A percentile compares a stretch with the other conserved stretches of the same genome.
These are phyloP conservation scores for Apiospora pterosperma DNA, from an alignment of 2,329 filamentous ascomycete genomes.

Conservation along the genomic window DNA sequence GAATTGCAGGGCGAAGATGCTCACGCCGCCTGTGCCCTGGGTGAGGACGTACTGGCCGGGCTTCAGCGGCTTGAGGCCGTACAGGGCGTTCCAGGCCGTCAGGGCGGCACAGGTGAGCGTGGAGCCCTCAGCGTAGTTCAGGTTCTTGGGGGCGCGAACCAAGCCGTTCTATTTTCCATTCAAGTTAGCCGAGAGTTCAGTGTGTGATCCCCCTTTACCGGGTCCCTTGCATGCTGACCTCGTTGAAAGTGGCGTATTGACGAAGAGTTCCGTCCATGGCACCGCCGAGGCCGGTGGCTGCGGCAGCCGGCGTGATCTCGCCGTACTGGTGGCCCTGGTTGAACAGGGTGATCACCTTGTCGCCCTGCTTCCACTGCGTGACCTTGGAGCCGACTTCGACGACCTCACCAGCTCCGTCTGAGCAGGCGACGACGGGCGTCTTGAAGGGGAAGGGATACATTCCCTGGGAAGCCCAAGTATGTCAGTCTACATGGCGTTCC, in stretches of 20 bases:
- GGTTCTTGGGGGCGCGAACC: constrained; percentile 56
- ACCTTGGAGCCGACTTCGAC: constrained; percentile 48
- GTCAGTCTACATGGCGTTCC: not conserved
- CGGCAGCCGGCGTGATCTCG: constrained; percentile 28
- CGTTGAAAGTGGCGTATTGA: constrained; percentile 63
- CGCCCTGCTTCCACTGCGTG: constrained; percentile 46
- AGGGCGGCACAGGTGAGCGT: constrained; percentile 59
- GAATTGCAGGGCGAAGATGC: constrained; percentile 61
- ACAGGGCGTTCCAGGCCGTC: constrained; percentile 65
- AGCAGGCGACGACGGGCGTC: constrained; percentile 45
- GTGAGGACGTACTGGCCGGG: constrained; percentile 60
- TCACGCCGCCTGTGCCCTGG: constrained; percentile 69
- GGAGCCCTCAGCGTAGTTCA: constrained; percentile 50
- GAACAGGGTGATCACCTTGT: constrained; percentile 60
- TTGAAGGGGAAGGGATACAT: constrained; percentile 41
- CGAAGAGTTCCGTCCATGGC: constrained; percentile 65
- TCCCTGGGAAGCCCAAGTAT: constrained; percentile 22
- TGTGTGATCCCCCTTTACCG: not conserved
- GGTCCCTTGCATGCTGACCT: constrained; percentile 26
- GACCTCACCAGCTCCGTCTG: constrained; percentile 52
- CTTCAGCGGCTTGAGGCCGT: constrained; percentile 49
- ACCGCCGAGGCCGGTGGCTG: constrained; percentile 62
- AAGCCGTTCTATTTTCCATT: constrained; percentile 50
- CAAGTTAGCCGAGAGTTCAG: not conserved
- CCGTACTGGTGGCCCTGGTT: constrained; percentile 51